Evolutionary conservation across 2,329 filamentous ascomycete species (phyloP).

Genomic region (Kalaharituber pfeilii): DNA sequence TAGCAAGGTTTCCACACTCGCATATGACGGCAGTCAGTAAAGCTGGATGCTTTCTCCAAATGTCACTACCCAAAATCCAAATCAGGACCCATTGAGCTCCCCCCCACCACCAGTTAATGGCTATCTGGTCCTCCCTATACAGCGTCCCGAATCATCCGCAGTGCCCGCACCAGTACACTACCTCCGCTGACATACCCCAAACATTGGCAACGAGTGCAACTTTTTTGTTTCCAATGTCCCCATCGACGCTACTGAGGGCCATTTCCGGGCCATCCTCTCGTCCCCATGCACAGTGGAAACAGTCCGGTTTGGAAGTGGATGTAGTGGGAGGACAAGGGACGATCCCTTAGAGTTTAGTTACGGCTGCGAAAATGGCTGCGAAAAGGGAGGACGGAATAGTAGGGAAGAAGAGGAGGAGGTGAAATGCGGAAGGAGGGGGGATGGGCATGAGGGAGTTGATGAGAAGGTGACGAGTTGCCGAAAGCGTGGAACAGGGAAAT

Average conservation of each 20-base stretch:
- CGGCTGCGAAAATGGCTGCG: neutral
- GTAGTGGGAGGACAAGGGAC: slow-evolving; percentile 25
- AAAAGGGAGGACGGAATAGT: slow-evolving; percentile 24
- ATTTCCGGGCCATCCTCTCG: slow-evolving; percentile 59
- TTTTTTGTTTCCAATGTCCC: slow-evolving; percentile 87
- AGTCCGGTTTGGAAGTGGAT: slow-evolving; percentile 53
- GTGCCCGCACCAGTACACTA: slow-evolving; percentile 40
- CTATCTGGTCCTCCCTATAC: slow-evolving; percentile 16
- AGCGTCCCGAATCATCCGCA: slow-evolving; percentile 1
- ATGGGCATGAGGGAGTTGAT: slow-evolving; percentile 39
- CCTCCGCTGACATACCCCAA: slow-evolving; percentile 62
- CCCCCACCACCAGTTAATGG: neutral
- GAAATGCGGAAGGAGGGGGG: slow-evolving; percentile 29
- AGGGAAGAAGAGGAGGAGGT: slow-evolving; percentile 24
- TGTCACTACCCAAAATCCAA: neutral
- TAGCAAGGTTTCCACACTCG: no score
- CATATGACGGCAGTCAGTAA: neutral
- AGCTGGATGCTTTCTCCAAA: neutral
- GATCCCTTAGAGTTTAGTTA: slow-evolving; percentile 1
- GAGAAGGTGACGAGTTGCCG: slow-evolving; percentile 47
- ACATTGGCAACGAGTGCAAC: slow-evolving; percentile 54
- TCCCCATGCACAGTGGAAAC: slow-evolving; percentile 59
- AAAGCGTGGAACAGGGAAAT: slow-evolving; percentile 55
- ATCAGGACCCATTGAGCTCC: neutral
- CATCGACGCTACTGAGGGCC: slow-evolving; percentile 59